phyloP scores from a whole-genome alignment of 306 rosid species.

The Acacia confusa region DNA sequence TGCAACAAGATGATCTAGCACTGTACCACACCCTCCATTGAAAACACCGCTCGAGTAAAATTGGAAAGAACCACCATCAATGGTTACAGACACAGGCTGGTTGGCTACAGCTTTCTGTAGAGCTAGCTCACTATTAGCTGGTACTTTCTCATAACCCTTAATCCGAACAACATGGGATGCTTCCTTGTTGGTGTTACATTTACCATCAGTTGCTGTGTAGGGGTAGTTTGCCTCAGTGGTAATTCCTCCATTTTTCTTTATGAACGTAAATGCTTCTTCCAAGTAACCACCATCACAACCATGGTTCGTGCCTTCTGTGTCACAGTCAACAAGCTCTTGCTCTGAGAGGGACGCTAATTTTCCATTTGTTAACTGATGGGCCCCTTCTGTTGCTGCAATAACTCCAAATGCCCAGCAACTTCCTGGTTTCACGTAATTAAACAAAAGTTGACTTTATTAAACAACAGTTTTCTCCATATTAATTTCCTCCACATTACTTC shows the following conservation, averaged over 20 bases:
- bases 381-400: not conserved
- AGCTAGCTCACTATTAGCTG: slow-evolving; percentile 12
- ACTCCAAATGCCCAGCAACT: slow-evolving; percentile 11
- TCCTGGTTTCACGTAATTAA: not conserved
- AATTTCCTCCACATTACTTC: no score
- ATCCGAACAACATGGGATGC: not conserved
- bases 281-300: not conserved
- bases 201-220: slow-evolving; percentile 26
- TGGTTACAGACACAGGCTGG: slow-evolving; percentile 39
- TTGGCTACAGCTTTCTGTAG: slow-evolving; percentile 34
- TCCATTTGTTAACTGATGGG: not conserved
- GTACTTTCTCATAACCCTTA: slow-evolving; percentile 37
- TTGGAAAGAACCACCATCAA: slow-evolving; percentile 30
- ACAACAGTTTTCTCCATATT: no score
- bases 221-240: slow-evolving; percentile 34
- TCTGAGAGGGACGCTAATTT: not conserved
- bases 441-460: not conserved
- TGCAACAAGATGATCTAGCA: slow-evolving; percentile 24
- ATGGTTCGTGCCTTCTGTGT: not conserved
- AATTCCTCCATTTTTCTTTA: slow-evolving; percentile 34
- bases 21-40: slow-evolving; percentile 23
- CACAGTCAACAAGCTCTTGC: not conserved
- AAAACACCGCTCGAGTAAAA: slow-evolving; percentile 26
- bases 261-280: slow-evolving; percentile 5
- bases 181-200: not conserved